Percentiles rank a stretch among this genome's conserved stretches.
Evolutionary conservation across 2,329 filamentous ascomycete genomes (phyloP).

Genomic region (Sporothrix dimorphospora): DNA sequence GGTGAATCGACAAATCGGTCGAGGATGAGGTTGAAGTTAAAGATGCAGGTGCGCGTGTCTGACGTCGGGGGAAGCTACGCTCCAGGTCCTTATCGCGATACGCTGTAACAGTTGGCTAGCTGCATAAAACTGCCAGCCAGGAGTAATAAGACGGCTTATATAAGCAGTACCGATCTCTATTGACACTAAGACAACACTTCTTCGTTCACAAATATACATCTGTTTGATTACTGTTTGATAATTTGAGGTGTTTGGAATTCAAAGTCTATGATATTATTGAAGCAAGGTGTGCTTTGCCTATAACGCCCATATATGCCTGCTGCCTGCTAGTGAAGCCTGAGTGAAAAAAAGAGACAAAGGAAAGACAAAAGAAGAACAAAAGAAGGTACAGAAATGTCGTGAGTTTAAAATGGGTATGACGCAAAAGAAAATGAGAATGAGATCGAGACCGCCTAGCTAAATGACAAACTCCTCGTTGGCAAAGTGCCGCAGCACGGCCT

Average conservation of each 20-base stretch:
- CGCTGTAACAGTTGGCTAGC: neutral
- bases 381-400: neutral
- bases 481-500: conserved; percentile 80
- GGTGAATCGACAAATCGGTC: neutral
- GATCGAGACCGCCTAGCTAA: conserved; percentile 39
- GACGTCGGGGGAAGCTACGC: conserved; percentile 20
- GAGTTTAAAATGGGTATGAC: neutral
- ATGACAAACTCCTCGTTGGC: conserved; percentile 72
- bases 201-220: neutral
- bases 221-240: neutral
- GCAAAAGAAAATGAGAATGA: neutral
- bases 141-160: neutral
- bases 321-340: neutral
- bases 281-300: neutral
- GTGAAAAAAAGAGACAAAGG: neutral
- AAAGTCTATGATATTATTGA: conserved; percentile 12
- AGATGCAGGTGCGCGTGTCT: conserved; percentile 16
- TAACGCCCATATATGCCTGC: neutral
- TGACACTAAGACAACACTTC: neutral
- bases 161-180: neutral
- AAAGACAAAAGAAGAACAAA: conserved; percentile 11
- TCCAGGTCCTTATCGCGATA: conserved; percentile 8
- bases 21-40: neutral
- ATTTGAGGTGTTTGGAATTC: neutral
- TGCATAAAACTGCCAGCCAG: neutral